Evolutionary conservation across 1,284 basidiomycete genomes (phyloP).

Genomic region (Rhizoctonia solani): DNA sequence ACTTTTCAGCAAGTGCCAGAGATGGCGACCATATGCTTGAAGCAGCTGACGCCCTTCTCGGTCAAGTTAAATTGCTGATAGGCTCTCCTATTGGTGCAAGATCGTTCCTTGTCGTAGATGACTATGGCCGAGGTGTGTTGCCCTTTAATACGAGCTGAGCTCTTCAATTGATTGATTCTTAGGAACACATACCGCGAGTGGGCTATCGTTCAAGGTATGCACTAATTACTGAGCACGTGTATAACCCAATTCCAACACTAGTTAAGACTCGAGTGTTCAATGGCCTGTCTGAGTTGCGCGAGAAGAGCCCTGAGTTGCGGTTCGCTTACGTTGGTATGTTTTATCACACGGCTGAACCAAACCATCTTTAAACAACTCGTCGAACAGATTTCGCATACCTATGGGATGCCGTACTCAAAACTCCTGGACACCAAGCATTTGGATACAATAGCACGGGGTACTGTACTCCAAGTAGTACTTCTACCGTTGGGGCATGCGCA

Average conservation of each 20-base stretch:
- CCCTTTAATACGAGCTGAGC: not conserved
- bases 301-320: not conserved
- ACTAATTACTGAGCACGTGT: not conserved
- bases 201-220: constrained; percentile 19
- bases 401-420: constrained; percentile 17
- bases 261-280: constrained; percentile 21
- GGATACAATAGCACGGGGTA: constrained; percentile 15
- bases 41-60: constrained; percentile 12
- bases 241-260: not conserved
- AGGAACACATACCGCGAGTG: constrained; percentile 22
- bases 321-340: constrained; percentile 22
- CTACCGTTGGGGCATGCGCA: constrained; percentile 6
- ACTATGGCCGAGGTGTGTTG: constrained; percentile 13
- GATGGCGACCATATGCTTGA: constrained; percentile 29
- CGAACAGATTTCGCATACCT: constrained; percentile 18
- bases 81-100: constrained; percentile 12
- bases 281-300: not conserved
- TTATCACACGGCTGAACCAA: not conserved
- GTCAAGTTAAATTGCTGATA: constrained; percentile 7
- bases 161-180: not conserved
- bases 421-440: constrained; percentile 16
- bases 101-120: constrained; percentile 26
- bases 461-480: constrained; percentile 11
- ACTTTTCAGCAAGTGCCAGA: constrained; percentile 4
- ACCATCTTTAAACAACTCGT: not conserved